These are phyloP conservation scores for Aspergillus flavus DNA, from an alignment of 2,329 filamentous ascomycete genomes.

Conservation along the genomic window DNA sequence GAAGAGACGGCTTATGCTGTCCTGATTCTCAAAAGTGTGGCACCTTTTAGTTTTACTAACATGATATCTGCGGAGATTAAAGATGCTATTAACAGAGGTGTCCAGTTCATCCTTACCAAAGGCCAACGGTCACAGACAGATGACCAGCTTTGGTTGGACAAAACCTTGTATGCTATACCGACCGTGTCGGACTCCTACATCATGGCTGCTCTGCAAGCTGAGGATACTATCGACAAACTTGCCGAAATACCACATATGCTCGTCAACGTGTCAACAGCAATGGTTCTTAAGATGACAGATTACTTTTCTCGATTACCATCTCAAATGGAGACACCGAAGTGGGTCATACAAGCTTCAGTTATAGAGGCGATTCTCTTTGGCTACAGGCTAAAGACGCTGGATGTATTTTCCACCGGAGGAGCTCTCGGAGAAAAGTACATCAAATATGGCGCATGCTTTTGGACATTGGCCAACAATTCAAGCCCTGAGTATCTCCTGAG, in stretches of 20 bases:
- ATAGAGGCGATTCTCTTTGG: neutral
- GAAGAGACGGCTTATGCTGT: conserved; percentile 5
- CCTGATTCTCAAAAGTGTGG: neutral
- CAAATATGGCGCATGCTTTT: neutral
- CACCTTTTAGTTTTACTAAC: neutral
- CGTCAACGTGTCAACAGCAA: neutral
- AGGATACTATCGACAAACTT: neutral
- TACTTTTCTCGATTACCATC: neutral
- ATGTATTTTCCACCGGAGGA: neutral
- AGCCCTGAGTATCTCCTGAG: neutral
- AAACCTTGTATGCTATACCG: neutral
- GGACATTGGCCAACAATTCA: neutral
- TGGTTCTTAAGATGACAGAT: neutral
- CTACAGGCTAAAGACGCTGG: neutral
- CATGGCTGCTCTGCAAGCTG: neutral
- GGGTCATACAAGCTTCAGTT: neutral
- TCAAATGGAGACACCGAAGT: neutral
- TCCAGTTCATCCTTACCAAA: neutral
- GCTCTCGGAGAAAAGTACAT: neutral
- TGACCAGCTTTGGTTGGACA: neutral
- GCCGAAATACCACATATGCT: neutral
- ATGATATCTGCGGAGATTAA: neutral
- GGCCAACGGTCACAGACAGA: neutral
- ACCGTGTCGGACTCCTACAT: neutral
- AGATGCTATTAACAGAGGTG: neutral